Evolutionary conservation across 2,329 filamentous ascomycete species (phyloP).

Genomic region (Neoscytalidium dimidiatum): DNA sequence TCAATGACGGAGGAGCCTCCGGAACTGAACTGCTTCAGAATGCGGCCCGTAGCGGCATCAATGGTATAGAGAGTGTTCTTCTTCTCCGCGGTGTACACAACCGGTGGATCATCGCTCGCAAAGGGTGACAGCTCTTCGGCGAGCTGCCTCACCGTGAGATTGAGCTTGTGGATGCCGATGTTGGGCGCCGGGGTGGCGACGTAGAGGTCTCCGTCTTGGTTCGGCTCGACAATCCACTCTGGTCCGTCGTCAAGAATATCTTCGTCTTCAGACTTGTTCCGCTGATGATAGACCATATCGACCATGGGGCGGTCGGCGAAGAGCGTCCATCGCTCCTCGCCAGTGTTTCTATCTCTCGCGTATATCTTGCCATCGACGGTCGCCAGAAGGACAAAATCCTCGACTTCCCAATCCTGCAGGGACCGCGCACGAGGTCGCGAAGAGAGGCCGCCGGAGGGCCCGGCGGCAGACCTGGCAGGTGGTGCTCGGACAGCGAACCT

Average conservation of each 20-base stretch:
- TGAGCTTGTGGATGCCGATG: slow-evolving; percentile 64
- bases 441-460: slow-evolving; percentile 51
- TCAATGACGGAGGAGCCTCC: slow-evolving; percentile 68
- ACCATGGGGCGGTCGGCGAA: slow-evolving; percentile 85
- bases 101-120: slow-evolving; percentile 68
- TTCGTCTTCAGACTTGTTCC: slow-evolving; percentile 30
- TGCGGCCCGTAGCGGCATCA: slow-evolving; percentile 79
- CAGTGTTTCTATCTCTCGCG: slow-evolving; percentile 84
- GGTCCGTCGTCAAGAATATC: slow-evolving; percentile 71
- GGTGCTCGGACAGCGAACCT: slow-evolving; percentile 89
- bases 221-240: slow-evolving; percentile 94
- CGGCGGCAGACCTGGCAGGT: slow-evolving; percentile 60
- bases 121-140: slow-evolving; percentile 83
- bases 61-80: slow-evolving; percentile 87
- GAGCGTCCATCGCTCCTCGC: slow-evolving; percentile 81
- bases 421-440: slow-evolving; percentile 91
- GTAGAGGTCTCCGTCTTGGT: slow-evolving; percentile 81
- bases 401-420: slow-evolving; percentile 98
- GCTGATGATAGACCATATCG: slow-evolving; percentile 79
- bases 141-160: slow-evolving; percentile 79
- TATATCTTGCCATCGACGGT: slow-evolving; percentile 98
- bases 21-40: slow-evolving; percentile 82
- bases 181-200: slow-evolving; percentile 73
- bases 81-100: slow-evolving; percentile 90
- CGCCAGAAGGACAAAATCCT: slow-evolving; percentile 99